Base-by-base conservation (phyloP, 768 basidiomycete genomes). In the Termitomyces sp. region DNA sequence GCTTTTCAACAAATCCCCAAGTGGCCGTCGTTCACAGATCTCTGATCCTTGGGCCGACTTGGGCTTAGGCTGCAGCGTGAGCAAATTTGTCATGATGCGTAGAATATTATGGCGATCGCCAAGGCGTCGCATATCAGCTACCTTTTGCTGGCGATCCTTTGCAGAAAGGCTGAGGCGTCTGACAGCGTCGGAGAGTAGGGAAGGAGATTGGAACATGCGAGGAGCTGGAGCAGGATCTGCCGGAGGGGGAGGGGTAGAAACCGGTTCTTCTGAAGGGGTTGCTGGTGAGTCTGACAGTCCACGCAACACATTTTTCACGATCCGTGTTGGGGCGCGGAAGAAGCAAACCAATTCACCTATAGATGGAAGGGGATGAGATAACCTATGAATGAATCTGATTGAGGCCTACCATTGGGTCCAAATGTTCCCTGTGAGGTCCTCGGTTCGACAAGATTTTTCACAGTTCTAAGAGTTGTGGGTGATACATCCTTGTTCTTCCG, bases 351-450 rank as follows among this genome's bases (percentile, higher is more conserved):
- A 75, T 74, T 94, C 87, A 51, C 93, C 94, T 95, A 62, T 62
- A 49, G 61, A 50, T 45, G 7, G 45, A 6, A 41, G 11, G 54
- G n/a, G 47, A 55, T 58, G 16, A 45, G 3, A 27, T 24, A 34
- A 33, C 2, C 4, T 45, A 30, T 22, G 37, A 31, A 34, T 15
- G 37, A 30, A 20, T 20, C 15, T 18, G 20, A 31, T 18, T 33
- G 13, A 41, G 44, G 4, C 67, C 77, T 59, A 93, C 94, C 95
- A 67, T 93, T 92, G 0, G 91, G 90, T 1, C 93, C 91, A 75
- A 95, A 96, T 0, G 87, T 82, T 2, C 91, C 94, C 66, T 95
- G 93, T 2, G 91, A 93, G 0, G 90, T 92, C 61, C 91, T 76
- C 1, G 93, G 88, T 69, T 94, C 92, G 0, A 89, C 87, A 6